A percentile compares a stretch with the other conserved stretches of the same genome.
These are phyloP conservation scores for Aspergillus diversus DNA, from an alignment of 495 filamentous ascomycete genomes.

Conservation along the genomic window DNA sequence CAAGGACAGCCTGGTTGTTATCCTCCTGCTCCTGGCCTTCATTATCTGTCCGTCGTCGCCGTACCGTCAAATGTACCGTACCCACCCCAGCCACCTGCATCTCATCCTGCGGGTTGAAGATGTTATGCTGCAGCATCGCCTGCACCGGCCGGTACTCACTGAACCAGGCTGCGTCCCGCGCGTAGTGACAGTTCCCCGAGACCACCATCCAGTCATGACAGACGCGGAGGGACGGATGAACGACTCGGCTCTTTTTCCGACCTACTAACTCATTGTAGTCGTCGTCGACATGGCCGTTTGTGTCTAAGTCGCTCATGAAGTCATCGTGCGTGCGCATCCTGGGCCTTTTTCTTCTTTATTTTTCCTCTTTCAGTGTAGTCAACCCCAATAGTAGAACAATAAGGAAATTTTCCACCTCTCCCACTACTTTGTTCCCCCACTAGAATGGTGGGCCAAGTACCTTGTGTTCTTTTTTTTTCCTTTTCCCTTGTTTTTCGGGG, in stretches of 20 bases:
- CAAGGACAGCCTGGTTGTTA: constrained; percentile 14
- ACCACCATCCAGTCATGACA: constrained; percentile 38
- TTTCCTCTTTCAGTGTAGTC: not conserved
- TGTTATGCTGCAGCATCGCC: constrained; percentile 23
- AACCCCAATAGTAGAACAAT: too few species aligned
- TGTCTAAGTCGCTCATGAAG: constrained; percentile 18
- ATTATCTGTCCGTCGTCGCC: not conserved
- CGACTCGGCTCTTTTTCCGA: constrained; percentile 9
- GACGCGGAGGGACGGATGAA: constrained; percentile 12
- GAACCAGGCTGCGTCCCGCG: constrained; percentile 32
- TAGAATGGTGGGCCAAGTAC: not conserved
- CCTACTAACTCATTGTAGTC: constrained; percentile 1
- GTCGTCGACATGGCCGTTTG: not conserved
- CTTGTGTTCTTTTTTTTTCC: not conserved
- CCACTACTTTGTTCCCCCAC: too few species aligned
- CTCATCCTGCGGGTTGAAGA: constrained; percentile 32
- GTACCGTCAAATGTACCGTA: constrained; percentile 28
- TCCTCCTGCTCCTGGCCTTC: constrained; percentile 2
- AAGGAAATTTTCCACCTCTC: too few species aligned
- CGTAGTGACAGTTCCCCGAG: constrained; percentile 37
- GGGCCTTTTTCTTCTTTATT: constrained; percentile 1
- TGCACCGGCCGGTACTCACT: constrained; percentile 28
- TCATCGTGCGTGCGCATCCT: constrained; percentile 18
- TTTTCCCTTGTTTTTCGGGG: not conserved
- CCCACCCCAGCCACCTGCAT: constrained; percentile 31